Percentiles rank a stretch among this genome's conserved stretches.
Evolutionary conservation across 257 asterid genomes (phyloP).

Genomic region (Asclepias syriaca): DNA sequence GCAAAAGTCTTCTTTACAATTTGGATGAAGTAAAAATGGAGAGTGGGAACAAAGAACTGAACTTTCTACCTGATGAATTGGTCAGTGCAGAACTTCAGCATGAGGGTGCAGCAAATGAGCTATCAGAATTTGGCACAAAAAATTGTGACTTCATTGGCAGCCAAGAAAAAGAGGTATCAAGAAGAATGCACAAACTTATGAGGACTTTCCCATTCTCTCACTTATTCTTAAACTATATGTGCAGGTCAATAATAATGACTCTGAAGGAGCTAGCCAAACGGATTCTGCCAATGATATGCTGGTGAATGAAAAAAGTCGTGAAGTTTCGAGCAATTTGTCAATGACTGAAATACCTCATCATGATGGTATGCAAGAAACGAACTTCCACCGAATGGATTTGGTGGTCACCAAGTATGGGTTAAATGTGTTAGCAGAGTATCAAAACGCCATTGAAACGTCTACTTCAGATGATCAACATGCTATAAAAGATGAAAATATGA

Average conservation of each 20-base stretch:
- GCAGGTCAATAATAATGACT: not conserved
- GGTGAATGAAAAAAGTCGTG: not conserved
- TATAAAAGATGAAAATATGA: not conserved
- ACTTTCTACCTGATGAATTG: not conserved
- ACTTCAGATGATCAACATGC: not conserved
- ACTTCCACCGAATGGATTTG: not conserved
- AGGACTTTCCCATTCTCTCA: no score
- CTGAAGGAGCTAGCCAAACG: not conserved
- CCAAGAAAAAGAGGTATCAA: not conserved
- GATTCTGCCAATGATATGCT: not conserved
- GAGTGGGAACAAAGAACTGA: not conserved
- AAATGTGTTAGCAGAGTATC: not conserved
- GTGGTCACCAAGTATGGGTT: not conserved
- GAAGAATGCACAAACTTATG: not conserved
- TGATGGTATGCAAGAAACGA: constrained; percentile 2
- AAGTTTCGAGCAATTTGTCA: not conserved
- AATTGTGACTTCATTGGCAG: not conserved
- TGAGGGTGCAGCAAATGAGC: not conserved
- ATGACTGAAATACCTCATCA: not conserved
- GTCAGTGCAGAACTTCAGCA: no score
- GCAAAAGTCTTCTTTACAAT: not conserved
- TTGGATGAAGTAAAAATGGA: not conserved
- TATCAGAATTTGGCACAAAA: not conserved
- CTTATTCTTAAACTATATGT: not conserved
- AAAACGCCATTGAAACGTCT: not conserved